Evolutionary conservation across 495 filamentous ascomycete species (phyloP), one percentile per base, ranked within the genome.

Genomic region (Podospora tetraspora): DNA sequence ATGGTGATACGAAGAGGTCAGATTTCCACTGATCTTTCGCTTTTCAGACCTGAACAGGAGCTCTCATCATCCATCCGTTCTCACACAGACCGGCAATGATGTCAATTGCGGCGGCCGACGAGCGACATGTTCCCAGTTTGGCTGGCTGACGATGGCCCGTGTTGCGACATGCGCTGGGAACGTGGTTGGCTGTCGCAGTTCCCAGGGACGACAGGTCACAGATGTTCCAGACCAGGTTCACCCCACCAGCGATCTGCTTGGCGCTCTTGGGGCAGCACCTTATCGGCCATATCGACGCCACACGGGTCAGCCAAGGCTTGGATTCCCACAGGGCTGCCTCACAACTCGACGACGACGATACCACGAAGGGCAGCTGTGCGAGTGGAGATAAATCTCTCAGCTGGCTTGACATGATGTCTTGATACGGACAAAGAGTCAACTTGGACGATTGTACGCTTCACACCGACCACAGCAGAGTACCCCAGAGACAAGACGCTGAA

Each of bases 41-140:
- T 19, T 43, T 16, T 19, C 37, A 7, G 37, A n/a, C 19, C n/a
- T 8, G 16, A 16, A n/a, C 19, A 6, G 34, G 4, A 12, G 4
- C 13, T 16, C 37, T 1, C 5, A 52, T 8, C 16, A 52, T 6
- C 43, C 13, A 43, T 7, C 43, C 16, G 1, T 52, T 52, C 43
- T 52, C 37, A 43, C 43, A n/a, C 43, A 9, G 43, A 52, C 37
- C 37, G 32, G 1, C 37, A 0, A 68, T 75, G 73, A 75, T 75
- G 70, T 73, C 73, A 75, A 69, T 27, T 37, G 63, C 58, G 37
- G 24, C 9, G 57, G 57, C 29, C 30, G 52, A 63, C 21, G 4
- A 10, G 29, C 23, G 67, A 68, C 61, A 61, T 68, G 66, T 57
- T 24, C 22, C 19, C 13, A 11, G 63, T 34, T 71, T 70, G 71